Evolutionary conservation across 352 stramenopile genomes (phyloP), one percentile per base, ranked within the genome.

Genomic region (Globisporangium carolinianum): DNA sequence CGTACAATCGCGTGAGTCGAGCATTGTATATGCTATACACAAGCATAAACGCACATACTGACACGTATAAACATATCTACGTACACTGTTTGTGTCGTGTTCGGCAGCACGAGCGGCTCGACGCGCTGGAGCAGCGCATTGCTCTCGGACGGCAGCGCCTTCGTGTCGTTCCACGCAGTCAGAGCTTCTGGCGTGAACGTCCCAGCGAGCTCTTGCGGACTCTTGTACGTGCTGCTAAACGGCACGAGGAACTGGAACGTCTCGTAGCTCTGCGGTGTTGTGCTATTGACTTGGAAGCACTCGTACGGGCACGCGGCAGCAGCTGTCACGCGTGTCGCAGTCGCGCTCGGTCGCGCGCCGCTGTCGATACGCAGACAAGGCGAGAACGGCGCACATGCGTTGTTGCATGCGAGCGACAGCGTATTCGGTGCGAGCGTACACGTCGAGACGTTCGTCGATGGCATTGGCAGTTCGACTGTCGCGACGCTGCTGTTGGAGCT

Each of bases 231-330:
- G 24, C 47, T 12, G 47, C 72, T 74, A 24, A 83, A 85, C 11
- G 77, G 75, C 38, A 88, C 72, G 43, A 78, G 69, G 38, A 88
- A 86, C 8, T 66, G 65, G 51, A 84, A 84, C 17, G 57, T 57
- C 6, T 66, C 67, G 55, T 72, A 86, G 35, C 65, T 63, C 4
- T 64, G 12, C 3, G 55, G 45, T 47, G 76, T 58, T 36, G n/a
- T 41, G 39, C 41, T 39, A 18, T 51, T 45, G 2, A 57, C 14
- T 11, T 65, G 55, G 57, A 85, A 79, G 47, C 79, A 89, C 53
- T 77, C 71, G 56, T 76, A 72, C 17, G 61, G 54, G 49, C 79
- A 89, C 32, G 67, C 1, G 18, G 18, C 18, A 24, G 18, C 18
- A 24, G 18, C 18, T 24, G 18, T 24, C 18, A 24, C 7, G 24